phyloP scores from a whole-genome alignment of 805 yeast genomes.

The Saturnispora kantuleensis region DNA sequence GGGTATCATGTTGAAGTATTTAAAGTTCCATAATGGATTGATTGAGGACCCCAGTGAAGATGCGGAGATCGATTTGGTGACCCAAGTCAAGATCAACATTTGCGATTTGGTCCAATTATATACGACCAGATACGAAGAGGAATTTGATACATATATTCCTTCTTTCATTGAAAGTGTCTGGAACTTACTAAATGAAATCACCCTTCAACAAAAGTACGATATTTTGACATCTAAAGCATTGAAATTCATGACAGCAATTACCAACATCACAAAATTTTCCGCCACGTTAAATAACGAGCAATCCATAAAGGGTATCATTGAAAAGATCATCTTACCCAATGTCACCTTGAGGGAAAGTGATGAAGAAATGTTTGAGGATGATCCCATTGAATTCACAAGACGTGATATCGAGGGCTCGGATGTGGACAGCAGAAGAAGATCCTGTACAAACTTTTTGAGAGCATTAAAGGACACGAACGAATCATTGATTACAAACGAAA shows the following conservation, averaged over 20 bases:
- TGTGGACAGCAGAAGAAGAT: conserved; percentile 80
- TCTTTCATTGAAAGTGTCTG: conserved; percentile 76
- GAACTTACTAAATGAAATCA: conserved; percentile 57
- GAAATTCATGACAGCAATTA: conserved; percentile 72
- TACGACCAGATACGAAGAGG: conserved; percentile 86
- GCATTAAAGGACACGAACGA: conserved; percentile 77
- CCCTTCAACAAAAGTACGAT: conserved; percentile 72
- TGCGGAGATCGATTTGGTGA: conserved; percentile 57
- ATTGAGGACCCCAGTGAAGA: conserved; percentile 54
- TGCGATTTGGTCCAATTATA: conserved; percentile 81
- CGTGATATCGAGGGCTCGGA: conserved; percentile 94
- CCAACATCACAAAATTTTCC: conserved; percentile 57
- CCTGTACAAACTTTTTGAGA: conserved; percentile 86
- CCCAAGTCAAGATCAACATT: conserved; percentile 68
- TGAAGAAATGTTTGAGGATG: conserved; percentile 92
- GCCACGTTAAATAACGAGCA: conserved; percentile 52
- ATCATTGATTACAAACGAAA: conserved; percentile 60
- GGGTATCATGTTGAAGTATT: conserved; percentile 73
- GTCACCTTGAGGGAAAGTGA: conserved; percentile 78
- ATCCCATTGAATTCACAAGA: conserved; percentile 87
- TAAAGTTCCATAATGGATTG: conserved; percentile 47
- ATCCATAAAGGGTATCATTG: conserved; percentile 65
- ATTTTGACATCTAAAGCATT: conserved; percentile 72
- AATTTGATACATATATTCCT: conserved; percentile 68
- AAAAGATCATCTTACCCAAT: conserved; percentile 82